Evolutionary conservation across 306 rosid species (phyloP).

Genomic region (Datisca glomerata): DNA sequence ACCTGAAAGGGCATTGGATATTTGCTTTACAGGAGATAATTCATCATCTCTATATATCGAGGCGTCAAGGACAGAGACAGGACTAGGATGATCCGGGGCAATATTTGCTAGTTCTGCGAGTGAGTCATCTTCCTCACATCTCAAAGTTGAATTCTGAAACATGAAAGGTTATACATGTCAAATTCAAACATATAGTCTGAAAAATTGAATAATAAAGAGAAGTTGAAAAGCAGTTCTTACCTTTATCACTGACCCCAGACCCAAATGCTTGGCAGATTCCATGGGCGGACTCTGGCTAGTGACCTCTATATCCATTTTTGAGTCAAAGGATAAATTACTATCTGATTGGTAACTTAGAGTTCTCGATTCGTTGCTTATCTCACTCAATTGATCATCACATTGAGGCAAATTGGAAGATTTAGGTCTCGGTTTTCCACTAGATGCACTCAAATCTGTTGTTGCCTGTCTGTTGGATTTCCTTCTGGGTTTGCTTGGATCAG

Average conservation of each 20-base stretch:
- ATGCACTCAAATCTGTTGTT: conserved; percentile 30
- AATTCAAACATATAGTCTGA: too few species aligned
- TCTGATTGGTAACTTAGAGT: conserved; percentile 53
- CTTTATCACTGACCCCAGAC: conserved; percentile 35
- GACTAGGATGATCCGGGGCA: conserved; percentile 73
- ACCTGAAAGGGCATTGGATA: too few species aligned
- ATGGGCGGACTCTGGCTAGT: conserved; percentile 37
- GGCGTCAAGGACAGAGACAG: conserved; percentile 70
- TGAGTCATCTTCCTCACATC: conserved; percentile 39
- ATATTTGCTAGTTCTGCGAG: conserved; percentile 39
- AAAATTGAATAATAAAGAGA: neutral
- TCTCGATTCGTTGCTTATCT: conserved; percentile 54
- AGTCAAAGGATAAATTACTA: conserved; percentile 21
- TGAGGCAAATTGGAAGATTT: conserved; percentile 29
- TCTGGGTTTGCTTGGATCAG: conserved; percentile 43
- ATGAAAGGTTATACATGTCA: too few species aligned
- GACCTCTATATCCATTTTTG: conserved; percentile 47
- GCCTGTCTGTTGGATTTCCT: conserved; percentile 36
- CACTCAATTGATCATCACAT: conserved; percentile 57
- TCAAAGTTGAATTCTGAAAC: conserved; percentile 42
- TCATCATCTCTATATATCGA: conserved; percentile 47
- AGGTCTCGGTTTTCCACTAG: conserved; percentile 46
- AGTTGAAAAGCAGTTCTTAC: conserved; percentile 14
- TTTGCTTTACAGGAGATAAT: conserved; percentile 50
- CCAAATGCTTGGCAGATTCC: conserved; percentile 30